Conservation (phyloP, 2,329 filamentous ascomycete species). For the Botryotinia calthae region DNA sequence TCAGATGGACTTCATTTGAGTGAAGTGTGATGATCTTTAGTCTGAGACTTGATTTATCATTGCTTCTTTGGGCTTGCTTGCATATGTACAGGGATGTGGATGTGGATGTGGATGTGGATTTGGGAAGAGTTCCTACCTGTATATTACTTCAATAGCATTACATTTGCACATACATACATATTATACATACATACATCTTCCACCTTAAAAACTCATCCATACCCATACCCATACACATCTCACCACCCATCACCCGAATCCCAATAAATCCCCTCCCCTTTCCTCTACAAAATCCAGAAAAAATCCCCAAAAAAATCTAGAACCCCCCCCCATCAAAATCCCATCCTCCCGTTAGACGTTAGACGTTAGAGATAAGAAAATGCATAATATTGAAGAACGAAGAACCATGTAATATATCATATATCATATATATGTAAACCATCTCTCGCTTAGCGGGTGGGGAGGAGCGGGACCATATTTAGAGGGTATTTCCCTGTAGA, state of each 20-base stretch:
- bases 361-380: not conserved
- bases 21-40: not conserved
- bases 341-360: too few relatives aligned
- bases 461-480: not conserved
- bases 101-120: too few relatives aligned
- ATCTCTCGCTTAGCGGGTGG: not conserved
- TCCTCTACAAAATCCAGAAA: too few relatives aligned
- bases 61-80: not conserved
- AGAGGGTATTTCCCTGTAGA: not conserved
- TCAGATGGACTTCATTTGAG: not conserved
- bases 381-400: not conserved
- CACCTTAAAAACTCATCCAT: too few relatives aligned
- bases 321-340: too few relatives aligned
- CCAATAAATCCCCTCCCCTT: not conserved
- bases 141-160: not conserved
- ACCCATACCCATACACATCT: too few relatives aligned
- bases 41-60: not conserved
- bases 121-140: not conserved
- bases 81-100: too few relatives aligned
- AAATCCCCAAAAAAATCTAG: not conserved
- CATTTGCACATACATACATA: not conserved
- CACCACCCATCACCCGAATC: too few relatives aligned
- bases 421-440: not conserved
- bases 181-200: not conserved
- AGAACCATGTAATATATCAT: not conserved